A percentile compares a stretch with the other conserved stretches of the same genome.
Conservation (phyloP, 225 moss, liverwort and hornwort genomes). For the Marchantia polymorpha region DNA sequence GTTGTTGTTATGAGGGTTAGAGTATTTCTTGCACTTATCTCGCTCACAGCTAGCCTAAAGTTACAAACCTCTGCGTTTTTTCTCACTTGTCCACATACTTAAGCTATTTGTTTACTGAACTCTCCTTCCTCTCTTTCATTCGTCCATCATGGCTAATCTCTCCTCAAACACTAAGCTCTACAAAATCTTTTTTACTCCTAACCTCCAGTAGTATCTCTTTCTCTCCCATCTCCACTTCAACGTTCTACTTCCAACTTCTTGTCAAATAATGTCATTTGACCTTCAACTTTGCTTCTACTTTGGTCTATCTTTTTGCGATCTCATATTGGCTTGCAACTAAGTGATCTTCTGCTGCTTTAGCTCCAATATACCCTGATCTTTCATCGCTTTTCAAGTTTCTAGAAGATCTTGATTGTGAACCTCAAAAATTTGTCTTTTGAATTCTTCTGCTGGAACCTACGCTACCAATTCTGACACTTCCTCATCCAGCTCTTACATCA, state of each 20-base stretch:
- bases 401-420: not conserved
- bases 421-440: not conserved
- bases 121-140: slow-evolving; percentile 9
- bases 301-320: too few species aligned
- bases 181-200: slow-evolving; percentile 3
- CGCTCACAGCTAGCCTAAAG: slow-evolving; percentile 8
- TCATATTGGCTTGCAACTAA: slow-evolving; percentile 63
- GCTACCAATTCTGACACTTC: not conserved
- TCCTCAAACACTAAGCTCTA: slow-evolving; percentile 16
- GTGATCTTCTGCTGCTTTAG: slow-evolving; percentile 23
- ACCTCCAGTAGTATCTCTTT: too few species aligned
- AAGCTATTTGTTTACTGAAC: slow-evolving; percentile 13
- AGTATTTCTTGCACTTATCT: slow-evolving; percentile 2
- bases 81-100: slow-evolving; percentile 10
- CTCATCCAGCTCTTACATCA: not conserved
- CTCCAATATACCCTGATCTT: slow-evolving; percentile 1
- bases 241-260: too few species aligned
- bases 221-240: too few species aligned
- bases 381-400: not conserved
- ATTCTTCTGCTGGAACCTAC: not conserved
- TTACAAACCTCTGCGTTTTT: slow-evolving; percentile 3
- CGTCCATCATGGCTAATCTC: slow-evolving; percentile 22
- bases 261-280: too few species aligned
- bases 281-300: too few species aligned
- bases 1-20: slow-evolving; percentile 14